Evolutionary conservation across 78 protist species (phyloP).

Genomic region (Dictyostelium brefeldianum): DNA sequence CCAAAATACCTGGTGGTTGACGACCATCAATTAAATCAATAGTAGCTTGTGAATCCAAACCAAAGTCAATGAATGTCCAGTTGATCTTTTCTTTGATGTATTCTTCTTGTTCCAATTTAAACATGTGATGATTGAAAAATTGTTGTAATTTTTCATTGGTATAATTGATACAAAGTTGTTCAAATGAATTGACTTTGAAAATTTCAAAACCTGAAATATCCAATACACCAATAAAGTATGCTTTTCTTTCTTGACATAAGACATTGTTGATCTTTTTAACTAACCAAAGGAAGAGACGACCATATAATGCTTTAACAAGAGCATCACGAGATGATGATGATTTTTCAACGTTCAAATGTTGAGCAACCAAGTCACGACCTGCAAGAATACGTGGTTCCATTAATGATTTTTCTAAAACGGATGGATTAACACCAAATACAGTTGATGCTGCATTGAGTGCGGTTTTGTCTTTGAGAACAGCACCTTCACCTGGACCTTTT

Average conservation of each 20-base stretch:
- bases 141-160: constrained; percentile 99
- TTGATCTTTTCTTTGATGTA: constrained; percentile 92
- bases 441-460: constrained; percentile 61
- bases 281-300: constrained; percentile 95
- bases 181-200: constrained; percentile 95
- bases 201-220: constrained; percentile 97
- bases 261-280: constrained; percentile 90
- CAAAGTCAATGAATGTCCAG: constrained; percentile 93
- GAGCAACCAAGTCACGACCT: constrained; percentile 90
- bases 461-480: constrained; percentile 68
- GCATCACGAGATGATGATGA: constrained; percentile 91
- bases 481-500: constrained; percentile 71
- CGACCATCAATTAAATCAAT: constrained; percentile 94
- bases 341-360: constrained; percentile 85
- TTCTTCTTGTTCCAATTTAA: constrained; percentile 95
- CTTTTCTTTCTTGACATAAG: constrained; percentile 59
- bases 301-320: constrained; percentile 96
- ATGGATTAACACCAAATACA: constrained; percentile 75
- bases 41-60: constrained; percentile 93
- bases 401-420: constrained; percentile 39
- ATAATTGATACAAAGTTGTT: constrained; percentile 97
- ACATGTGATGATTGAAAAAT: constrained; percentile 98
- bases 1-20: constrained; percentile 83
- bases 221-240: constrained; percentile 93
- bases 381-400: constrained; percentile 89